phyloP scores from a whole-genome alignment of 2,329 filamentous ascomycete species.

The Fusarium sp. region DNA sequence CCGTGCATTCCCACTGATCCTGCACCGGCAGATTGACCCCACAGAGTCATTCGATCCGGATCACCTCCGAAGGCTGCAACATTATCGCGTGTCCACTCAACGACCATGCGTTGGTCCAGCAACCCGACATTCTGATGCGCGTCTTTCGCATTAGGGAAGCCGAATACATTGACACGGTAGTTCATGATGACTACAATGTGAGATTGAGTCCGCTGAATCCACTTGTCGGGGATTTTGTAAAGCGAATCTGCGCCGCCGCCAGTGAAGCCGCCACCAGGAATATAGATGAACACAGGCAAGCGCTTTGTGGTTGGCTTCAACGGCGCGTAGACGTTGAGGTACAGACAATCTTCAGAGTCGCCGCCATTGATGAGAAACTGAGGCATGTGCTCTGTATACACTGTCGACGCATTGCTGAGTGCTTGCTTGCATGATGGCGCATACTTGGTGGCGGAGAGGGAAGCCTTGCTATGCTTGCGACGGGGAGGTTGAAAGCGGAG shows the following conservation, averaged over 20 bases:
- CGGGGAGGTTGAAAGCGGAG: conserved; percentile 17
- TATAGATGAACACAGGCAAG: conserved; percentile 15
- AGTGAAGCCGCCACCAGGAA: conserved; percentile 13
- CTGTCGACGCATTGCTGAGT: conserved; percentile 7
- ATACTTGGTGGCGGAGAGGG: conserved; percentile 1
- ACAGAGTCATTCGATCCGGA: not conserved
- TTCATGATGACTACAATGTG: conserved; percentile 20
- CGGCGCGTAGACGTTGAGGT: conserved; percentile 17
- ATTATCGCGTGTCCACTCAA: conserved; percentile 18
- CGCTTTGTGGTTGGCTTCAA: not conserved
- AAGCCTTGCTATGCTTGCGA: not conserved
- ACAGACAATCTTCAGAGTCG: conserved; percentile 17
- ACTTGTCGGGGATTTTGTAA: conserved; percentile 15
- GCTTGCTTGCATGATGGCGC: conserved; percentile 19
- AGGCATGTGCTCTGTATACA: conserved; percentile 13
- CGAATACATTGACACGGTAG: conserved; percentile 19
- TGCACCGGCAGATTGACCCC: conserved; percentile 19
- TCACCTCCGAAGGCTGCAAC: conserved; percentile 1
- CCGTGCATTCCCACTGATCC: conserved; percentile 24
- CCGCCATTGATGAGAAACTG: conserved; percentile 13
- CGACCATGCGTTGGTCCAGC: conserved; percentile 20
- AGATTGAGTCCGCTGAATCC: conserved; percentile 16
- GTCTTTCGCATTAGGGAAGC: conserved; percentile 10
- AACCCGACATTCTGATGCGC: conserved; percentile 12
- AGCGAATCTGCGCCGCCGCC: conserved; percentile 11